A percentile compares a stretch with the other conserved stretches of the same genome.
Conservation (phyloP, 345 rosid species). For the Angophora floribunda region DNA sequence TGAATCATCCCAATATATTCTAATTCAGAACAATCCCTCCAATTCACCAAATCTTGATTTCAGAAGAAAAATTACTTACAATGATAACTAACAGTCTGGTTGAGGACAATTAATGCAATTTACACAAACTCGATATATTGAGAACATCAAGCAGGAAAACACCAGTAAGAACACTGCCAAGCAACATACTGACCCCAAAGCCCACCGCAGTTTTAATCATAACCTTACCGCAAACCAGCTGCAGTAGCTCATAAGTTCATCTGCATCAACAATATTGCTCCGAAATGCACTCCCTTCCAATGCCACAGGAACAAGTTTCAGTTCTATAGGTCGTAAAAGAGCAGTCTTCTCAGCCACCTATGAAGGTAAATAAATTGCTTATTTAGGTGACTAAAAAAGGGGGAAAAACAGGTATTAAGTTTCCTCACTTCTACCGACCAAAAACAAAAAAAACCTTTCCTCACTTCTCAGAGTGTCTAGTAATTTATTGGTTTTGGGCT, state of each 20-base stretch:
- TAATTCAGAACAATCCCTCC: neutral
- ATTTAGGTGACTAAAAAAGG: neutral
- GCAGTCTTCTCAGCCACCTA: constrained; percentile 95
- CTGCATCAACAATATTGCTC: constrained; percentile 81
- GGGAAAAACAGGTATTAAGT: neutral
- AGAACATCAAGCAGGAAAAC: neutral
- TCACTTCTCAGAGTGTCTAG: neutral
- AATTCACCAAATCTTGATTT: neutral
- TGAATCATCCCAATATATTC: neutral
- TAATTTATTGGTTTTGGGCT: neutral
- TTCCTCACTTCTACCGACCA: neutral
- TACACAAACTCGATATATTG: neutral
- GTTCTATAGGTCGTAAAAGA: constrained; percentile 72
- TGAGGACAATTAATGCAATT: neutral
- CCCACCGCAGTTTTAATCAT: neutral
- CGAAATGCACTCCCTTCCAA: constrained; percentile 94
- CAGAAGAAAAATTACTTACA: neutral
- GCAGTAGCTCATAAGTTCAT: constrained; percentile 83
- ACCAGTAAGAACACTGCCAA: neutral
- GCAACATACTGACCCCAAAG: neutral
- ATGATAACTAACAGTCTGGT: neutral
- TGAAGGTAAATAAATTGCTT: neutral
- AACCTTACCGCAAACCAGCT: constrained; percentile 86
- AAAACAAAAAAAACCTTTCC: neutral
- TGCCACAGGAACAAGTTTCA: constrained; percentile 89